These are phyloP conservation scores for Candida schatavii DNA, from an alignment of 805 yeast genomes.

Conservation along the genomic window DNA sequence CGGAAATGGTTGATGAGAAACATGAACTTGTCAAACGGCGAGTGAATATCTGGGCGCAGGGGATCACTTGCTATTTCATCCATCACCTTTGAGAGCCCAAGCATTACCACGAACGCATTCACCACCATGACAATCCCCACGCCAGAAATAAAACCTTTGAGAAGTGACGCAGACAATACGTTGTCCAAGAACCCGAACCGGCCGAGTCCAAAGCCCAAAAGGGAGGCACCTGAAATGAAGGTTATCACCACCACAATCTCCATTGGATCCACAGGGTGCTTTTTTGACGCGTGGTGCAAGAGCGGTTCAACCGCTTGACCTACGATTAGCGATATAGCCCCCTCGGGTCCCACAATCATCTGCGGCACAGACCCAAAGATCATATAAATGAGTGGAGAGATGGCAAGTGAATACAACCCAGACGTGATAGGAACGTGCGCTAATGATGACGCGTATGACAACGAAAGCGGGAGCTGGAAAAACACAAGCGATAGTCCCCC, in stretches of 20 bases:
- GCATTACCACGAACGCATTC: constrained; percentile 68
- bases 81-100: constrained; percentile 57
- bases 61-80: constrained; percentile 36
- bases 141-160: constrained; percentile 44
- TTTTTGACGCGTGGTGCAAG: constrained; percentile 30
- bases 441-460: constrained; percentile 40
- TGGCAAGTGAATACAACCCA: constrained; percentile 37
- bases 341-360: constrained; percentile 47
- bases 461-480: constrained; percentile 83
- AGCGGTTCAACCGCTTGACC: constrained; percentile 46
- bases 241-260: constrained; percentile 68
- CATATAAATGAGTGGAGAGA: constrained; percentile 39
- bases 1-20: constrained; percentile 52
- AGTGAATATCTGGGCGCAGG: constrained; percentile 36
- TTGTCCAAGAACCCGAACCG: constrained; percentile 71
- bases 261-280: constrained; percentile 33
- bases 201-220: constrained; percentile 73
- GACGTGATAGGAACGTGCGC: constrained; percentile 43
- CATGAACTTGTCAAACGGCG: constrained; percentile 66
- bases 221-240: constrained; percentile 68
- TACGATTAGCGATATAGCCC: constrained; percentile 44
- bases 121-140: constrained; percentile 45
- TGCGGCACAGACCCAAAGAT: constrained; percentile 45
- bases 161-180: constrained; percentile 36
- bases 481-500: constrained; percentile 89